Conservation (phyloP, 208 protist genomes). For the Herpetomonas tarakana region DNA sequence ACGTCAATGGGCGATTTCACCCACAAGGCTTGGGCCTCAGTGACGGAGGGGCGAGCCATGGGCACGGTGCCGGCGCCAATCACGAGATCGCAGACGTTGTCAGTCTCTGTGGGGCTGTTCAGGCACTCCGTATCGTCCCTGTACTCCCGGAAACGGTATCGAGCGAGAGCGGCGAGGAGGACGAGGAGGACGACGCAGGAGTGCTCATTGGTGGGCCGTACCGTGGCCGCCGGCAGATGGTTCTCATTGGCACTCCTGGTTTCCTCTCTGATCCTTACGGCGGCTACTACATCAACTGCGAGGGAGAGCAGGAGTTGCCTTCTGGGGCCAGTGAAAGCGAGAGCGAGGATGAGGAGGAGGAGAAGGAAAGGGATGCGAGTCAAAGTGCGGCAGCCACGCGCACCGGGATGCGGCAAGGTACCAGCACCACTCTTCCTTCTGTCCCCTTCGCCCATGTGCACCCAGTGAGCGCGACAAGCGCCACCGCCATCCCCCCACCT, state of each 20-base stretch:
- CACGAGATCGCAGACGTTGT: not conserved
- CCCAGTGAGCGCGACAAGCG: too few species aligned
- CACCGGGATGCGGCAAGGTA: too few species aligned
- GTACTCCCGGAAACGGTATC: too few species aligned
- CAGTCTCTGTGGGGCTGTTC: not conserved
- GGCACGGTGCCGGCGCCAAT: too few species aligned
- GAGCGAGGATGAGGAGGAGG: not conserved
- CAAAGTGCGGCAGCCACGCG: too few species aligned
- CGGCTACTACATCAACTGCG: conserved; percentile 22
- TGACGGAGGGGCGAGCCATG: too few species aligned
- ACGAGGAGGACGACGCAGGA: conserved; percentile 18
- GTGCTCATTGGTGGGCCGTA: conserved; percentile 17
- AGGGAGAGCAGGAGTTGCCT: not conserved
- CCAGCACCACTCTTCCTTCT: too few species aligned
- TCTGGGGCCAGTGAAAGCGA: not conserved
- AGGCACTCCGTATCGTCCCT: not conserved
- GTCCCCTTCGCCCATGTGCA: too few species aligned
- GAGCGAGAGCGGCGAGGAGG: conserved; percentile 9
- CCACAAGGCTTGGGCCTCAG: too few species aligned
- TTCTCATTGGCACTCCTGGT: conserved; percentile 38
- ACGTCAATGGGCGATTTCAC: too few species aligned
- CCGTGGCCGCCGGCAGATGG: conserved; percentile 34
- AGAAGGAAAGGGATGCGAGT: too few species aligned
- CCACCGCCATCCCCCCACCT: too few species aligned
- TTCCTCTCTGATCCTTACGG: conserved; percentile 54